phyloP scores from a whole-genome alignment of 2,329 filamentous ascomycete species.

The Trichoderma sp. region DNA sequence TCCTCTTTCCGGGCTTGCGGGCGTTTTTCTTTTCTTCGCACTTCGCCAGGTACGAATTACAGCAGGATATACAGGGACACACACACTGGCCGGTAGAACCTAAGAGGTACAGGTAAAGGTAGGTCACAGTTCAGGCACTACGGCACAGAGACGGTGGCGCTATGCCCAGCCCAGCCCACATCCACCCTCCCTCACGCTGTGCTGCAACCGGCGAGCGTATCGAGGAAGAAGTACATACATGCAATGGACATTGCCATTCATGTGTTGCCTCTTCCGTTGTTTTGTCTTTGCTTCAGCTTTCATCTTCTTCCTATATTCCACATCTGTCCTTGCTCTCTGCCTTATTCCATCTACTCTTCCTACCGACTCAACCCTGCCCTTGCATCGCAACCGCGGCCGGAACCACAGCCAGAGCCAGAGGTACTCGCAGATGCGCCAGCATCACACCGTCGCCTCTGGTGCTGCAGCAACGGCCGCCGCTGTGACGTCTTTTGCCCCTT shows the following conservation, averaged over 20 bases:
- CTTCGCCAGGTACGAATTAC: constrained; percentile 7
- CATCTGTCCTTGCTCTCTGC: no score
- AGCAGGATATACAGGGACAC: constrained; percentile 11
- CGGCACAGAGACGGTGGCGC: constrained; percentile 19
- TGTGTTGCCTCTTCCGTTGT: not conserved
- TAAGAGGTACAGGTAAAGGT: not conserved
- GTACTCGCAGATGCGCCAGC: no score
- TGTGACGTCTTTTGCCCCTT: constrained; percentile 21
- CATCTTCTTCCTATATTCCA: no score
- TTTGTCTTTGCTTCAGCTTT: not conserved
- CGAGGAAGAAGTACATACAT: not conserved
- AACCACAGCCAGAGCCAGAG: no score
- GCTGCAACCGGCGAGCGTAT: not conserved
- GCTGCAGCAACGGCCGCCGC: constrained; percentile 12
- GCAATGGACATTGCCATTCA: not conserved
- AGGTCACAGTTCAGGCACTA: constrained; percentile 12
- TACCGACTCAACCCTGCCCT: no score
- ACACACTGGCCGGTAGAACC: not conserved
- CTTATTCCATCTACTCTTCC: no score
- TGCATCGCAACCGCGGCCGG: no score
- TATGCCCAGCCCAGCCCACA: constrained; percentile 1
- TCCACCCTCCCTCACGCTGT: not conserved
- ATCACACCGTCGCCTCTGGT: constrained; percentile 2
- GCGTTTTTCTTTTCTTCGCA: not conserved
- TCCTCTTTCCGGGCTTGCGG: not conserved